Evolutionary conservation across 192 early-diverging fungal genomes (phyloP).

Genomic region (Backusella luteola): DNA sequence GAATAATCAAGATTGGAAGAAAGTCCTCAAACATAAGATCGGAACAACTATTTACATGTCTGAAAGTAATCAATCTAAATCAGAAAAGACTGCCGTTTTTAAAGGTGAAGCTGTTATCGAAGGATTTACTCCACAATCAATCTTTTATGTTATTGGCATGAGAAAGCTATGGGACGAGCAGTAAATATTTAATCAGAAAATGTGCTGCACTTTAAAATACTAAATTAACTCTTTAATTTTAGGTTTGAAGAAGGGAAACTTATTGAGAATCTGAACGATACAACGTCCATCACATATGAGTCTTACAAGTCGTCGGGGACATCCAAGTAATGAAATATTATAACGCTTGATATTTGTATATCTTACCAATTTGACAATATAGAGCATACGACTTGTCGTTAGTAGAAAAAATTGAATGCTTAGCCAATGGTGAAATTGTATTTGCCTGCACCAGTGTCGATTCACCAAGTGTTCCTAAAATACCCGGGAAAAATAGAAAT

Average conservation of each 20-base stretch:
- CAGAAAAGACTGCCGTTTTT: conserved; percentile 42
- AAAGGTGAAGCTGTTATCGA: conserved; percentile 45
- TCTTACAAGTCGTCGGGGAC: conserved; percentile 20
- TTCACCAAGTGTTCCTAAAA: conserved; percentile 42
- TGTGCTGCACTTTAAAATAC: neutral
- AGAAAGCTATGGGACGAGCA: conserved; percentile 54
- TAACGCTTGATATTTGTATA: neutral
- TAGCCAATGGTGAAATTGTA: conserved; percentile 45
- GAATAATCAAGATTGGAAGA: conserved; percentile 45
- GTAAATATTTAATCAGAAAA: conserved; percentile 22
- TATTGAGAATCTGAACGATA: conserved; percentile 38
- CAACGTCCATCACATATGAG: conserved; percentile 41
- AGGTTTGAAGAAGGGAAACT: conserved; percentile 38
- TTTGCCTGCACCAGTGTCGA: conserved; percentile 51
- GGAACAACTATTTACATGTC: conserved; percentile 43
- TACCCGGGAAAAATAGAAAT: conserved; percentile 41
- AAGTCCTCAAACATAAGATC: conserved; percentile 46
- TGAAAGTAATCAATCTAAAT: conserved; percentile 1
- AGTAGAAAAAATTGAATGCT: conserved; percentile 48
- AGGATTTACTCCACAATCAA: conserved; percentile 44
- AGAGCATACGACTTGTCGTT: conserved; percentile 37
- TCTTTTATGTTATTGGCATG: conserved; percentile 53
- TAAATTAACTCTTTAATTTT: neutral
- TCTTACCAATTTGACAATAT: neutral
- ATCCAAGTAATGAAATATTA: conserved; percentile 28